These are phyloP conservation scores for Aspergillus ochraceoroseus DNA, from an alignment of 2,329 filamentous ascomycete genomes.

Conservation along the genomic window DNA sequence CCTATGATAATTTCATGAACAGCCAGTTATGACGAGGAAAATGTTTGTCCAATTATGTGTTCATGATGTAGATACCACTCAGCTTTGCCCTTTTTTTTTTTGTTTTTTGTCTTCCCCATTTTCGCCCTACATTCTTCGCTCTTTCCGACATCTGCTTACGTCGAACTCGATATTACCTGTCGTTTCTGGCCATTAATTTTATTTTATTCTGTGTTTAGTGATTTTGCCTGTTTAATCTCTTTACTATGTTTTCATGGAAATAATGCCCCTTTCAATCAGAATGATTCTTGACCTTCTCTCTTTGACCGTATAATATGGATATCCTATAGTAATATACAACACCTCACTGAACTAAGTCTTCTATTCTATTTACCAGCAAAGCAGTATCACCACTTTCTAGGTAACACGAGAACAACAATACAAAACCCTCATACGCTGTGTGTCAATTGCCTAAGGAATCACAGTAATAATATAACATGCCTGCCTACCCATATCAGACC, in stretches of 20 bases:
- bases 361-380: too few species aligned
- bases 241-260: background rate
- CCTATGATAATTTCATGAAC: slow-evolving; percentile 23
- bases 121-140: background rate
- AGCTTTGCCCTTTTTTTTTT: slow-evolving; percentile 1
- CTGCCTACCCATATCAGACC: too few species aligned
- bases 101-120: background rate
- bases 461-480: too few species aligned
- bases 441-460: too few species aligned
- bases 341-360: too few species aligned
- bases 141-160: background rate
- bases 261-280: slow-evolving; percentile 6
- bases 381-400: too few species aligned
- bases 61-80: slow-evolving; percentile 24
- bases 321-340: too few species aligned
- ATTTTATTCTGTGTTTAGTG: background rate
- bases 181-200: slow-evolving; percentile 3
- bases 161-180: slow-evolving; percentile 5
- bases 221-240: background rate
- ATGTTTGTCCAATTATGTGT: slow-evolving; percentile 14
- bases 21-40: slow-evolving; percentile 17
- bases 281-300: slow-evolving; percentile 1
- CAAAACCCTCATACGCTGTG: too few species aligned
- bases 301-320: too few species aligned
- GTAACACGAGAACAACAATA: too few species aligned